A percentile compares a stretch with the other conserved stretches of the same genome.
Evolutionary conservation across 805 yeast species (phyloP).

Genomic region (Starmerella sp.): DNA sequence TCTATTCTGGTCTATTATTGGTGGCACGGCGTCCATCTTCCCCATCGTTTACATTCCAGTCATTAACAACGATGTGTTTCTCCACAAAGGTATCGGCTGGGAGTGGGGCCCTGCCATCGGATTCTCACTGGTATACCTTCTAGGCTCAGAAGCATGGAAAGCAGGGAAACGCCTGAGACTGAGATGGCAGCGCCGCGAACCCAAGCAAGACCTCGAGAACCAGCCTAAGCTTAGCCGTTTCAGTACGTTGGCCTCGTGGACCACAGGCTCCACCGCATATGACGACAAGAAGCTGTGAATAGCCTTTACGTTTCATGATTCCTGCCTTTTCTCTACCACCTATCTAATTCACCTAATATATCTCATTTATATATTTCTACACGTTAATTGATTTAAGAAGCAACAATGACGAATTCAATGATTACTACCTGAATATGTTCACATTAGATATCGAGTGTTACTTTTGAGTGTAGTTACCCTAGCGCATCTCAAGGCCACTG

Average conservation of each 20-base stretch:
- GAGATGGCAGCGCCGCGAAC: neutral
- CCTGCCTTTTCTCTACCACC: too few species aligned
- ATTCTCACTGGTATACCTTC: slow-evolving; percentile 48
- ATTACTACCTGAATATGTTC: too few species aligned
- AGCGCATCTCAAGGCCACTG: neutral
- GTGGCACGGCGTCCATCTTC: slow-evolving; percentile 60
- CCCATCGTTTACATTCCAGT: slow-evolving; percentile 83
- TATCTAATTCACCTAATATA: too few species aligned
- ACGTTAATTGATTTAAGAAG: too few species aligned
- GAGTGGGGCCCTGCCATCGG: slow-evolving; percentile 69
- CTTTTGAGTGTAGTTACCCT: too few species aligned
- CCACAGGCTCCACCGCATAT: neutral
- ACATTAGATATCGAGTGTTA: too few species aligned
- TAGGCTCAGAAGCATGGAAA: slow-evolving; percentile 58
- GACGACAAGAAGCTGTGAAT: neutral
- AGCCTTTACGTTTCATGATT: too few species aligned
- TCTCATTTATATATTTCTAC: too few species aligned
- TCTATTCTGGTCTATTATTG: slow-evolving; percentile 67
- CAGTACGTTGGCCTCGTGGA: neutral
- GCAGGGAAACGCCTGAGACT: slow-evolving; percentile 40
- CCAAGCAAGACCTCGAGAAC: neutral
- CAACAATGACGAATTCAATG: too few species aligned
- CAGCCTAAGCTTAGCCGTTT: neutral
- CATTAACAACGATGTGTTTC: slow-evolving; percentile 64
- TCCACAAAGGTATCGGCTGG: slow-evolving; percentile 57